phyloP scores from a whole-genome alignment of 805 yeast species.

The Cephaloascus fragrans region DNA sequence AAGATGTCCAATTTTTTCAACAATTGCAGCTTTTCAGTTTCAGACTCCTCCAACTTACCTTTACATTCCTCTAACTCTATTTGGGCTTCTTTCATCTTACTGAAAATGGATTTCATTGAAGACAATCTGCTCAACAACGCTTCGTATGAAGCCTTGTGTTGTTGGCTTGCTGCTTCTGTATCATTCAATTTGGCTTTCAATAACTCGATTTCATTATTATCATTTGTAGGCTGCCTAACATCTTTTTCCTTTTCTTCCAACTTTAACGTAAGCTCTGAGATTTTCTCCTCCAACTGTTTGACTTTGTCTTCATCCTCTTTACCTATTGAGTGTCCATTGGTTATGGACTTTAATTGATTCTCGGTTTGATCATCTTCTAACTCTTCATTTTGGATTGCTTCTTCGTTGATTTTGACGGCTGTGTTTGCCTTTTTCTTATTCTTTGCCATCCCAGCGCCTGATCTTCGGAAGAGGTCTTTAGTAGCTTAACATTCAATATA shows the following conservation, averaged over 20 bases:
- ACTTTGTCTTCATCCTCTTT: not conserved
- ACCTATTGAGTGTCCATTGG: not conserved
- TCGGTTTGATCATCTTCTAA: no score
- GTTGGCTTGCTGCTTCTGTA: slow-evolving; percentile 42
- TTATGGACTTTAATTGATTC: no score
- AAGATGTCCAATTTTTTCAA: slow-evolving; percentile 3
- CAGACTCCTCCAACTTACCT: slow-evolving; percentile 25
- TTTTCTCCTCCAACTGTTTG: slow-evolving; percentile 4
- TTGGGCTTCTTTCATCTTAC: slow-evolving; percentile 65
- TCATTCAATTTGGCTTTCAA: slow-evolving; percentile 18
- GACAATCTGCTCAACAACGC: slow-evolving; percentile 52
- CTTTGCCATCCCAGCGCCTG: not conserved
- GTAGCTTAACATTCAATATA: no score
- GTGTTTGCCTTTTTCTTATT: not conserved
- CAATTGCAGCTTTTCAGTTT: slow-evolving; percentile 3
- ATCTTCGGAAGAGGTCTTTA: no score
- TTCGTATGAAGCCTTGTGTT: slow-evolving; percentile 51
- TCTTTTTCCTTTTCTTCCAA: slow-evolving; percentile 1
- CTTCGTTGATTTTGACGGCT: not conserved
- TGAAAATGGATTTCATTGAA: slow-evolving; percentile 65
- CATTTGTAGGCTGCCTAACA: not conserved
- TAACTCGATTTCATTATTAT: slow-evolving; percentile 4
- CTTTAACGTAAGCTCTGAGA: slow-evolving; percentile 5
- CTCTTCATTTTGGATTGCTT: not conserved
- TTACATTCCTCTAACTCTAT: slow-evolving; percentile 47